Evolutionary conservation across 1,284 basidiomycete genomes (phyloP), one percentile per base, ranked within the genome.

Genomic region (Rhodotorula sp.): DNA sequence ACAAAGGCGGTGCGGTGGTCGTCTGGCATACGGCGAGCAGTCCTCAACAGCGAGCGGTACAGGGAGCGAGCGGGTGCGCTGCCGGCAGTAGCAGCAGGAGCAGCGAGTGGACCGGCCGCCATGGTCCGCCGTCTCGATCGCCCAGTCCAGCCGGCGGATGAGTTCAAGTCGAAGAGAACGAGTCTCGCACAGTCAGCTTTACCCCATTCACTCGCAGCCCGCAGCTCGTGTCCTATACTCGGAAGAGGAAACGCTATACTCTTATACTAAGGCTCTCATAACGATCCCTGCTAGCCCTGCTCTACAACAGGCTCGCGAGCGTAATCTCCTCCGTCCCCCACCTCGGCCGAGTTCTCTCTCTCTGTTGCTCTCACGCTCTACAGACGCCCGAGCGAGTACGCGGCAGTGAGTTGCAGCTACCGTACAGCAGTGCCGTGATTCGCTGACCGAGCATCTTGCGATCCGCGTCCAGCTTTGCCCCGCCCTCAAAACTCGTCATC

Each of bases 1-100:
- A 73, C 66, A n/a, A 73, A 67, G 3, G 69, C 66, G 24, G 55
- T 62, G 6, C 72, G 49, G 48, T 73, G 72, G 37, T 73, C 66
- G 54, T 73, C 72, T 14, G 72, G 72, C 72, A 73, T 73, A 1
- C 30, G 12, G 14, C 49, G 45, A 2, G 72, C 72, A 5, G 58
- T 66, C 22, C 72, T 60, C 22, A 73, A 48, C 22, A 73, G 54
- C 6, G 66, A 63, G 24, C 72, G 65, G 64, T 73, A 73, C 57
- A 73, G 54, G 3, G 68, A 49, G 10, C 60, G 33, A 0, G 69
- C 49, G 37, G 37, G 37, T 42, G 37, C 37, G 37, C 37, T 12
- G 14, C 10, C 37, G 14, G 10, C 37, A 42, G 37, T 6, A 37
- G 33, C 33, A 37, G 33, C 33, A 33, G 33, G 37, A 15, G 58